A percentile compares a stretch with the other conserved stretches of the same genome.
These are phyloP conservation scores for Plectosphaerella plurivora DNA, from an alignment of 2,329 filamentous ascomycete genomes.

Conservation along the genomic window DNA sequence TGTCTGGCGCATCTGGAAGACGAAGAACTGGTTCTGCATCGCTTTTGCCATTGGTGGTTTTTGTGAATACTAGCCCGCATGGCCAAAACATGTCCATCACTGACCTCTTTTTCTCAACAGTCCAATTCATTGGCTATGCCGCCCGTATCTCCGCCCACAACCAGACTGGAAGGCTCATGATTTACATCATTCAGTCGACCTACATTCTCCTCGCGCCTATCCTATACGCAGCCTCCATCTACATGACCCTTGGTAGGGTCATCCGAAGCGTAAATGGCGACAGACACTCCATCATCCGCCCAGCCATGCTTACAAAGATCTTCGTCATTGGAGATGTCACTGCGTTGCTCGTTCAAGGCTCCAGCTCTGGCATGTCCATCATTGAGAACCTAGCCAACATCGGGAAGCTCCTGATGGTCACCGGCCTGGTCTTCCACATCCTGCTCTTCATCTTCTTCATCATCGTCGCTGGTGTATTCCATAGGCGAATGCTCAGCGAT, in stretches of 20 bases:
- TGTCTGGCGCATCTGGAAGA: slow-evolving; percentile 29
- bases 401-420: slow-evolving; percentile 44
- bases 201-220: slow-evolving; percentile 19
- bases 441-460: slow-evolving; percentile 49
- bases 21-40: slow-evolving; percentile 39
- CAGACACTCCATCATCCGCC: slow-evolving; percentile 11
- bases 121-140: slow-evolving; percentile 30
- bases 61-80: slow-evolving; percentile 22
- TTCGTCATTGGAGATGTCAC: slow-evolving; percentile 41
- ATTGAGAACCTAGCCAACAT: slow-evolving; percentile 15
- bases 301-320: slow-evolving; percentile 34
- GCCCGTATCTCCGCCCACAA: slow-evolving; percentile 16
- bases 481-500: slow-evolving; percentile 15
- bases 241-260: slow-evolving; percentile 23
- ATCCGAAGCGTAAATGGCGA: slow-evolving; percentile 19
- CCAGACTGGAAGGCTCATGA: slow-evolving; percentile 16
- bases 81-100: slow-evolving; percentile 3
- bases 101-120: slow-evolving; percentile 16
- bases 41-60: slow-evolving; percentile 33
- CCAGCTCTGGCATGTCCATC: slow-evolving; percentile 21
- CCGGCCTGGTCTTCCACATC: slow-evolving; percentile 51
- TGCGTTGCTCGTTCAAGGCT: slow-evolving; percentile 25
- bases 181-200: slow-evolving; percentile 24
- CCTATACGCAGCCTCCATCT: slow-evolving; percentile 12
- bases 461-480: slow-evolving; percentile 37